Percentiles rank a stretch among this genome's conserved stretches.
Conservation (phyloP, 2,329 filamentous ascomycete genomes). For the Fusarium nelsonii region DNA sequence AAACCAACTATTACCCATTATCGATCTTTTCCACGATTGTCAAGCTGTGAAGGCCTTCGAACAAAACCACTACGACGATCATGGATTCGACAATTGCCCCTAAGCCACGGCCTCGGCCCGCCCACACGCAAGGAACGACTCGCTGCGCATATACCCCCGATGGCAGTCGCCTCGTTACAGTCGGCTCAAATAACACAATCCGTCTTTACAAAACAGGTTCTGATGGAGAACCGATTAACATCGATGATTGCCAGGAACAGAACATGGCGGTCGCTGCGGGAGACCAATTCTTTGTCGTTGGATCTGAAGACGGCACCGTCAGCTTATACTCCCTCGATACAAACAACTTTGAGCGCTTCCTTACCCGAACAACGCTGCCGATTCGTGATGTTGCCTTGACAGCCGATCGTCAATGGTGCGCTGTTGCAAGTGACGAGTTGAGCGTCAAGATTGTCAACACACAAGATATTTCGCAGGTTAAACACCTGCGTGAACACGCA, state of each 20-base stretch:
- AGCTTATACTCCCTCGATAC: constrained; percentile 87
- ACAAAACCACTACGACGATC: constrained; percentile 2
- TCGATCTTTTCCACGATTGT: constrained; percentile 27
- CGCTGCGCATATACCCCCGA: constrained; percentile 91
- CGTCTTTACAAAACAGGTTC: constrained; percentile 92
- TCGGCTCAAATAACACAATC: constrained; percentile 92
- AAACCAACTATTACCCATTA: constrained; percentile 19
- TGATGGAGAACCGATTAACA: constrained; percentile 90
- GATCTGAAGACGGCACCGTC: constrained; percentile 95
- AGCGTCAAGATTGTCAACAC: constrained; percentile 90
- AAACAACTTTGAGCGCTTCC: constrained; percentile 81
- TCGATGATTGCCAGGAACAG: constrained; percentile 90
- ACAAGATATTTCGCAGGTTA: constrained; percentile 79
- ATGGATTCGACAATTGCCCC: constrained; percentile 53
- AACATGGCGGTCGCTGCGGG: constrained; percentile 83
- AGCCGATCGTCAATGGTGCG: constrained; percentile 85
- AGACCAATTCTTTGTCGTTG: constrained; percentile 86
- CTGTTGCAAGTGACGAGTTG: constrained; percentile 96
- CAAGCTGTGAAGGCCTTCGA: constrained; percentile 4
- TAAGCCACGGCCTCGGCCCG: constrained; percentile 73
- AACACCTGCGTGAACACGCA: constrained; percentile 83
- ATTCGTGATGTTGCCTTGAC: constrained; percentile 88
- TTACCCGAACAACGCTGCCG: constrained; percentile 86
- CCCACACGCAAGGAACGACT: constrained; percentile 86
- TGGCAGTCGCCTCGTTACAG: constrained; percentile 87